Base-by-base conservation (phyloP, 768 basidiomycete genomes). In the Suillus variegatus region DNA sequence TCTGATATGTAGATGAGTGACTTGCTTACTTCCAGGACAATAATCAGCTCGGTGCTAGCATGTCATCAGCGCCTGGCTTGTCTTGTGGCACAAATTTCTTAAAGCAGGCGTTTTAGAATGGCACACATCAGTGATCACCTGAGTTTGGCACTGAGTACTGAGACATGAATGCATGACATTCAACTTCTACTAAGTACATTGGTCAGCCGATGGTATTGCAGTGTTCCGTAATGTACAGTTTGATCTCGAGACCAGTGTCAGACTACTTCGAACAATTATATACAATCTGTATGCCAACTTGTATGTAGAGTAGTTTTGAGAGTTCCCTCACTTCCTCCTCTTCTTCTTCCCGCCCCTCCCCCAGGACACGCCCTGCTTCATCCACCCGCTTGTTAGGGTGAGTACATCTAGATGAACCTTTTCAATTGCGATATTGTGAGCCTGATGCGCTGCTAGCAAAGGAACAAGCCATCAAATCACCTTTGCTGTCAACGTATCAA, bases 381-480 rank as follows among this genome's bases (percentile, higher is more conserved):
- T 32, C 32, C 32, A 32, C 32, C 32, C 32, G 6, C 4, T 32
- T 32, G 32, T 6, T 32, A 32, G 32, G 32, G 32, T 32, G 32
- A 32, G 32, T 6, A 32, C 6, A 32, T 32, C 32, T 7, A 72
- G 35, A 10, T 57, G 40, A 32, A 71, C 46, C 70, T 73, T 28
- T 52, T 38, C 47, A 54, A 28, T 25, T 20, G n/a, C 16, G 35
- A 51, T 43, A 7, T 6, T 0, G 7, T 63, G 41, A 60, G 54
- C 14, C 25, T 25, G 4, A 25, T 58, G 20, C 9, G 9, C 38
- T 58, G 56, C n/a, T 32, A 38, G 6, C 32, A 20, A 32, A 49
- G 1, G 57, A 41, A 41, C 4, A 40, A 58, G 2, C 36, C 61
- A 55, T 35, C 32, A 35, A 32, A 10, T 22, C 9, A 63, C 62